A percentile compares a stretch with the other conserved stretches of the same genome.
phyloP scores from a whole-genome alignment of 176 grass and related monocot species.

The Avena sativa region DNA sequence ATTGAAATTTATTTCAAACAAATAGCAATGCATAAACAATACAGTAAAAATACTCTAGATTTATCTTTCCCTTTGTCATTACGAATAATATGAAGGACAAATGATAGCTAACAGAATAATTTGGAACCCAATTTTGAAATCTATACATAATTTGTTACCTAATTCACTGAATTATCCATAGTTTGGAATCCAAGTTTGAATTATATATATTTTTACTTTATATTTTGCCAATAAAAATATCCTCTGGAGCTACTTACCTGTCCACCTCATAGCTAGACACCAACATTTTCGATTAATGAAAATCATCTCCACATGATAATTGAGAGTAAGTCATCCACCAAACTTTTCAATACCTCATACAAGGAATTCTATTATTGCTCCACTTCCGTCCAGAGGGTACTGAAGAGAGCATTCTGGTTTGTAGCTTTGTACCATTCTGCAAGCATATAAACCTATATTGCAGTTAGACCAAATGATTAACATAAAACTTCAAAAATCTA shows the following conservation, averaged over 20 bases:
- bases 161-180: not conserved
- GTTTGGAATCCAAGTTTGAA: too few species aligned
- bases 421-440: conserved; percentile 95
- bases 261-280: too few species aligned
- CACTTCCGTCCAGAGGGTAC: conserved; percentile 78
- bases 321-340: too few species aligned
- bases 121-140: not conserved
- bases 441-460: conserved; percentile 84
- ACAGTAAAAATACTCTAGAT: not conserved
- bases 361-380: conserved; percentile 49
- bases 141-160: not conserved
- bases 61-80: not conserved
- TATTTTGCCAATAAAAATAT: too few species aligned
- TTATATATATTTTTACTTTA: too few species aligned
- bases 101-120: not conserved
- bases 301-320: too few species aligned
- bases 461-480: conserved; percentile 48
- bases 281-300: too few species aligned
- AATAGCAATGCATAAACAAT: not conserved
- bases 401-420: conserved; percentile 82
- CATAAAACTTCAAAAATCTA: not conserved
- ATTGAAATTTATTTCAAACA: not conserved
- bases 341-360: too few species aligned
- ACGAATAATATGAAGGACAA: not conserved
- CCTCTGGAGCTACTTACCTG: too few species aligned